A percentile compares a stretch with the other conserved stretches of the same genome.
Evolutionary conservation across 768 basidiomycete genomes (phyloP).

Genomic region (Suillus paluster): DNA sequence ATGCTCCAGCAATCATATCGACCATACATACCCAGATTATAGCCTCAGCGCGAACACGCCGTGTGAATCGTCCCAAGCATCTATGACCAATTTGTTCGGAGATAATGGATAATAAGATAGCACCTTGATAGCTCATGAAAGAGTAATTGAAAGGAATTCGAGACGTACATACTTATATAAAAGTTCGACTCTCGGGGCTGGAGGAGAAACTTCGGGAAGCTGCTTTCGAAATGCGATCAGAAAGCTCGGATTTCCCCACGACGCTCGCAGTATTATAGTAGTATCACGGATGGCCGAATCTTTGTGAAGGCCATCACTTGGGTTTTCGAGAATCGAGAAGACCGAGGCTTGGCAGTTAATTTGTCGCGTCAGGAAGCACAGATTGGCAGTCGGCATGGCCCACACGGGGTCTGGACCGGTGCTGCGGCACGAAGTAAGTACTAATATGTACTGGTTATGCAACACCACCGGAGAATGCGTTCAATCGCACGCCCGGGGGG

Average conservation of each 20-base stretch:
- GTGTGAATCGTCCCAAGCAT: background rate
- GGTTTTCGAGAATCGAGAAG: background rate
- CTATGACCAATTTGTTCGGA: background rate
- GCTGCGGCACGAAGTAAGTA: background rate
- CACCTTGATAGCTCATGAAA: background rate
- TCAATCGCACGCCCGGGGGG: too few relatives aligned
- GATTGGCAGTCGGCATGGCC: background rate
- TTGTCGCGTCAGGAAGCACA: background rate
- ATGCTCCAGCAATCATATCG: too few relatives aligned
- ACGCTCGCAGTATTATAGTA: background rate
- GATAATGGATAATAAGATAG: background rate
- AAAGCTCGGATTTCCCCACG: background rate
- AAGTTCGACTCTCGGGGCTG: background rate
- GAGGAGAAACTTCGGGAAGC: background rate
- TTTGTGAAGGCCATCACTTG: background rate
- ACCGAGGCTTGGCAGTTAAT: background rate
- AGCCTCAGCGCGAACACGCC: background rate
- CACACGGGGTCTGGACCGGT: background rate
- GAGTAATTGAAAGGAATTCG: background rate
- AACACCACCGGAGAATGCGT: background rate
- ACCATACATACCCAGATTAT: background rate
- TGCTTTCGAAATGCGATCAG: slow-evolving; percentile 5
- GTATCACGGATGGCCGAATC: too few relatives aligned
- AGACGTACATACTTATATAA: background rate
- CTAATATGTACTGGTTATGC: background rate